Conservation (phyloP, 306 rosid species). For the Quercus ilex region DNA sequence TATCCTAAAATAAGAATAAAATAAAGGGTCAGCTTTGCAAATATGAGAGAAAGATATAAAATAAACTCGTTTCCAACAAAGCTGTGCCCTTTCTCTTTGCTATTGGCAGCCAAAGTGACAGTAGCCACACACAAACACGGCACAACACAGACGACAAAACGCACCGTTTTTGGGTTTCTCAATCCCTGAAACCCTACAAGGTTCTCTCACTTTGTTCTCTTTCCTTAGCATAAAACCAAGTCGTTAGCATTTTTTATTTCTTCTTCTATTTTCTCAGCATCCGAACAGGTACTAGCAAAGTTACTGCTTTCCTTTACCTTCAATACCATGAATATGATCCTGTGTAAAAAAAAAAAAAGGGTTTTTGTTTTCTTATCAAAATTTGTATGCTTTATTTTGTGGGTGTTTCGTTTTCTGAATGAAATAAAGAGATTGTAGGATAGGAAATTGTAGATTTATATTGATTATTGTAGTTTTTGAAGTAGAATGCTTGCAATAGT, state of each 20-base stretch:
- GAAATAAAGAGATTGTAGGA: background rate
- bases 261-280: background rate
- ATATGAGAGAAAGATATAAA: background rate
- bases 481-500: background rate
- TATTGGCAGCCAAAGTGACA: background rate
- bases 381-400: background rate
- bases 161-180: background rate
- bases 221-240: background rate
- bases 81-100: background rate
- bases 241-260: background rate
- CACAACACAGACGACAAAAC: background rate
- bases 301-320: background rate
- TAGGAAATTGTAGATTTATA: too few species aligned
- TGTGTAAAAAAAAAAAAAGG: too few species aligned
- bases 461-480: background rate
- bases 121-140: background rate
- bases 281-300: background rate
- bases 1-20: background rate
- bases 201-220: background rate
- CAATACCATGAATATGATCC: background rate
- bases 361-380: background rate
- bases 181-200: background rate
- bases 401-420: background rate
- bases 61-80: background rate
- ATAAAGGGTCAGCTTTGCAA: background rate